phyloP scores from a whole-genome alignment of 148 eudicot species.

The Fagopyrum tataricum region DNA sequence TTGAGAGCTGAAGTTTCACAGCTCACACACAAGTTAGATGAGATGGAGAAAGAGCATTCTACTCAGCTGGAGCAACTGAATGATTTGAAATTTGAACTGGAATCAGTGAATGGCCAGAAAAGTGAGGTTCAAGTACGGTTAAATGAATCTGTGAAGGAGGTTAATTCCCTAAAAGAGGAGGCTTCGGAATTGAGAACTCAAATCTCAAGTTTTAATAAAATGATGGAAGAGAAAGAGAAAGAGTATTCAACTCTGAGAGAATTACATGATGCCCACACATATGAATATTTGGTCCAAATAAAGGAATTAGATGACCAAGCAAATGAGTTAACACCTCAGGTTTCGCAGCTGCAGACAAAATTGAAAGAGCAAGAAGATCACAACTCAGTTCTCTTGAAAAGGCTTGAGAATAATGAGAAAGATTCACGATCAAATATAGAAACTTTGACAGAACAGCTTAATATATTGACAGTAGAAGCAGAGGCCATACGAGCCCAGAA shows the following conservation, averaged over 20 bases:
- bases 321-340: constrained; percentile 11
- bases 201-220: constrained; percentile 19
- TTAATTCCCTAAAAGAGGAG: background rate
- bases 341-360: constrained; percentile 19
- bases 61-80: constrained; percentile 16
- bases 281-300: background rate
- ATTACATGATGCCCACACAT: constrained; percentile 21
- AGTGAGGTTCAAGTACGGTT: constrained; percentile 31
- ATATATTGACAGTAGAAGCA: constrained; percentile 25
- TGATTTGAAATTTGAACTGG: constrained; percentile 35
- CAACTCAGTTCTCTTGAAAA: constrained; percentile 29
- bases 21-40: constrained; percentile 9
- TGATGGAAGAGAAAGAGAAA: constrained; percentile 28
- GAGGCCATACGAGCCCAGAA: constrained; percentile 34
- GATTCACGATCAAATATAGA: constrained; percentile 33
- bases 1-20: constrained; percentile 14
- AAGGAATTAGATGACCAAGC: constrained; percentile 13
- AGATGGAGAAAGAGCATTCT: constrained; percentile 1
- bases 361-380: constrained; percentile 44
- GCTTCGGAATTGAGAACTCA: background rate
- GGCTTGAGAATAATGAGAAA: constrained; percentile 34
- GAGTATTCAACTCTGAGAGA: constrained; percentile 33
- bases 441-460: constrained; percentile 35
- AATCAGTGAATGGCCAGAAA: constrained; percentile 28
- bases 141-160: constrained; percentile 20